Conservation (phyloP, 768 basidiomycete species). For the Candolleomyces eurysporus region DNA sequence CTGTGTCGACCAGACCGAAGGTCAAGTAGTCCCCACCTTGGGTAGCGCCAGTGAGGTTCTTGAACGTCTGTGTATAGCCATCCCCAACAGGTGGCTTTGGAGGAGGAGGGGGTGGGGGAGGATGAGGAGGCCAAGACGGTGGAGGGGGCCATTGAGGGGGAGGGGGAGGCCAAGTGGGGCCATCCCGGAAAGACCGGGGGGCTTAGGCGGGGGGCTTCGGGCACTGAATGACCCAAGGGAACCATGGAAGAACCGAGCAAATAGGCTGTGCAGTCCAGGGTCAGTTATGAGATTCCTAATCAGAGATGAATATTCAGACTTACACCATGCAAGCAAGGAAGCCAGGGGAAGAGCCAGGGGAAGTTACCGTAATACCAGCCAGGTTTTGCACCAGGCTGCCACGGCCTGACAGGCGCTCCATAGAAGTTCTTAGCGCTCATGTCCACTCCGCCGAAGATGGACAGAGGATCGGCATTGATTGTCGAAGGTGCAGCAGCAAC, state of each 20-base stretch:
- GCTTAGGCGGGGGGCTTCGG: slow-evolving; percentile 21
- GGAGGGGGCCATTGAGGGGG: slow-evolving; percentile 5
- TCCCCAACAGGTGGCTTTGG: slow-evolving; percentile 18
- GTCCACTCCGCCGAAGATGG: slow-evolving; percentile 20
- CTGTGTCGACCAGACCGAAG: slow-evolving; percentile 43
- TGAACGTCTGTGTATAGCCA: slow-evolving; percentile 39
- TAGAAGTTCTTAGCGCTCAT: slow-evolving; percentile 32
- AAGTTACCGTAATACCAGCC: slow-evolving; percentile 43
- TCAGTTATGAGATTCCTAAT: slow-evolving; percentile 21
- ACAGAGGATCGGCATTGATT: slow-evolving; percentile 3
- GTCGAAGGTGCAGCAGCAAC: neutral
- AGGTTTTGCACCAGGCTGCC: slow-evolving; percentile 29
- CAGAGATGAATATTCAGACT: slow-evolving; percentile 21
- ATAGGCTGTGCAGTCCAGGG: slow-evolving; percentile 1
- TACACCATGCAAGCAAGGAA: slow-evolving; percentile 32
- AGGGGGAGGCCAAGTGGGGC: slow-evolving; percentile 6
- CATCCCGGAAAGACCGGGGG: neutral
- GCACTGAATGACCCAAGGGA: slow-evolving; percentile 30
- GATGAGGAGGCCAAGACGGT: slow-evolving; percentile 8
- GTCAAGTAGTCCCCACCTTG: slow-evolving; percentile 41
- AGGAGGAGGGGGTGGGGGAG: slow-evolving; percentile 25
- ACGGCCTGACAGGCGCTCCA: slow-evolving; percentile 37
- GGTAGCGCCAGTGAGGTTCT: slow-evolving; percentile 40
- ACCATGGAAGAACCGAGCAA: slow-evolving; percentile 13
- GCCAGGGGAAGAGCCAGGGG: slow-evolving; percentile 23